Evolutionary conservation across 179 eudicot species (phyloP).

Genomic region (Vitellaria paradoxa): DNA sequence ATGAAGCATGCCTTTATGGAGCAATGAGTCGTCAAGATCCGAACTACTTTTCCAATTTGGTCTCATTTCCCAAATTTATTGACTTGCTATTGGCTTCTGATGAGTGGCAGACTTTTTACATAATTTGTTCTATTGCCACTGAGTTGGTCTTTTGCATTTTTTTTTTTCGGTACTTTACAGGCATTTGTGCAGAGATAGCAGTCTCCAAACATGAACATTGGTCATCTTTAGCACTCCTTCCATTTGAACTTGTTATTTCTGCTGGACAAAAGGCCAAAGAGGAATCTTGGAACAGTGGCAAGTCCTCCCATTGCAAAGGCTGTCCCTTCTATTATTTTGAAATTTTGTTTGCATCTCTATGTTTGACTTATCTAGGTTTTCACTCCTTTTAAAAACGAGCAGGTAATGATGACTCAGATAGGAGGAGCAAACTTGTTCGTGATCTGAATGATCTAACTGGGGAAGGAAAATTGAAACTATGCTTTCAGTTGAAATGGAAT

Average conservation of each 20-base stretch:
- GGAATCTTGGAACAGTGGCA: constrained; percentile 44
- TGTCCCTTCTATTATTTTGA: background rate
- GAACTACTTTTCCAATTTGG: background rate
- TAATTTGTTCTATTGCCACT: background rate
- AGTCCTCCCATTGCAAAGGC: constrained; percentile 24
- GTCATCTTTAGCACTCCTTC: constrained; percentile 96
- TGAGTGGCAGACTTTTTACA: background rate
- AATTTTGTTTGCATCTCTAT: constrained; percentile 18
- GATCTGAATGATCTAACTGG: constrained; percentile 75
- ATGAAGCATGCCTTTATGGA: background rate
- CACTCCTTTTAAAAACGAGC: constrained; percentile 29
- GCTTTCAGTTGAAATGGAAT: constrained; percentile 98
- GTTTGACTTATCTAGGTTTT: constrained; percentile 9
- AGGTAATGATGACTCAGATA: constrained; percentile 52
- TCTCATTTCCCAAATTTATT: background rate
- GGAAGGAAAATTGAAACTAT: constrained; percentile 95
- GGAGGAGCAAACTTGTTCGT: constrained; percentile 45
- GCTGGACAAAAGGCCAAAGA: constrained; percentile 98
- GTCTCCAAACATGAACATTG: constrained; percentile 84
- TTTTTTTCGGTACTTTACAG: constrained; percentile 29
- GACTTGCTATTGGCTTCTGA: background rate
- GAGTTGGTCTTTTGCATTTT: background rate
- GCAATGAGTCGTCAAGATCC: background rate
- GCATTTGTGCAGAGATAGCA: constrained; percentile 87
- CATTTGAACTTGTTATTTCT: constrained; percentile 93